Conservation (phyloP, 768 basidiomycete species). For the Agaricus subrufescens region DNA sequence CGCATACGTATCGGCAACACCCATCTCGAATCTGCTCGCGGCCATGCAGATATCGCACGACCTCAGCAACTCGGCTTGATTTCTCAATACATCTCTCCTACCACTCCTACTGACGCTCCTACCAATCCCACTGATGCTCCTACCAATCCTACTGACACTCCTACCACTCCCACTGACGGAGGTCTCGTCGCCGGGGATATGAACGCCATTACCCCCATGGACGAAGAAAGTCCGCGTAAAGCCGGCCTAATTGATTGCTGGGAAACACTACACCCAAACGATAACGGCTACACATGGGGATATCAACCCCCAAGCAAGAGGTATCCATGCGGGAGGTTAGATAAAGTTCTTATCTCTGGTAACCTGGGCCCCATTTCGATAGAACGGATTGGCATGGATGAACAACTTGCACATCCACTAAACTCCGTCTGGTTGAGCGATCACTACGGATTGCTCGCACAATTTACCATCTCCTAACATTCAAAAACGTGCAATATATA, state of each 20-base stretch:
- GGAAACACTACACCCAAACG: slow-evolving; percentile 3
- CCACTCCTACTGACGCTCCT: too few species aligned
- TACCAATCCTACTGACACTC: too few species aligned
- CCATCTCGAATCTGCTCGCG: slow-evolving; percentile 5
- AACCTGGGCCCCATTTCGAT: not conserved
- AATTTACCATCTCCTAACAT: not conserved
- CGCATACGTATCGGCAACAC: slow-evolving; percentile 4
- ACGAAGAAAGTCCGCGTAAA: not conserved
- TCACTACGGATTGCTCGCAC: slow-evolving; percentile 5
- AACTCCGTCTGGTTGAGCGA: slow-evolving; percentile 3
- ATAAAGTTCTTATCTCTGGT: slow-evolving; percentile 7
- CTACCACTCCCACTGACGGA: not conserved
- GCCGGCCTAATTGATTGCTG: slow-evolving; percentile 1
- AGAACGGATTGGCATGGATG: not conserved
- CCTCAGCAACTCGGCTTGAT: not conserved
- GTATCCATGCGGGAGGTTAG: slow-evolving; percentile 1
- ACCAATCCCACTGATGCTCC: too few species aligned
- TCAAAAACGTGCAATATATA: not conserved
- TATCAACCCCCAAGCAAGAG: slow-evolving; percentile 1
- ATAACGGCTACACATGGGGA: slow-evolving; percentile 5
- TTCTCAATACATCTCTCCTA: not conserved
- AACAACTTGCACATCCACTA: not conserved
- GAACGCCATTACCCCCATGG: slow-evolving; percentile 5
- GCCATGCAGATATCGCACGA: slow-evolving; percentile 2
- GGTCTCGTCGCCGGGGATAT: slow-evolving; percentile 9